Base-by-base conservation (phyloP, 2,329 filamentous ascomycete species). In the Sporothrix variecibatus region DNA sequence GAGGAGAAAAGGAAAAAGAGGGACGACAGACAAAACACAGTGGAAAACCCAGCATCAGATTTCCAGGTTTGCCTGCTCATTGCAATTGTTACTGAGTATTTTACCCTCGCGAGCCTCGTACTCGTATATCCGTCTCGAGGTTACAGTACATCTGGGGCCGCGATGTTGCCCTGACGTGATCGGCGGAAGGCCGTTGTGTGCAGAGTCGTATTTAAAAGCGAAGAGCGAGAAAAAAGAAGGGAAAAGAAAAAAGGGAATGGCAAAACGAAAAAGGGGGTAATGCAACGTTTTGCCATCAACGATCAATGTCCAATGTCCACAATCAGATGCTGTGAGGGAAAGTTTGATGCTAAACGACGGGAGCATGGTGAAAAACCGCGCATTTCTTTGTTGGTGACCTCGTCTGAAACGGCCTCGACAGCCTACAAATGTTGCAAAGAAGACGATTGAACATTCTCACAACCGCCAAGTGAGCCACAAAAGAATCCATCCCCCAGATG, bases 1-100 rank as follows among this genome's bases (percentile, higher is more conserved):
- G 34, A 65, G 62, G 38, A 38, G n/a, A 65, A 65, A 11, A 43
- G 34, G 62, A 43, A 65, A 65, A 65, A 26, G 34, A 17, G 62
- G 43, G 11, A 46, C 20, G 20, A 23, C 31, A 34, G n/a, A 23
- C 7, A 26, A 3, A 2, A 34, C 34, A 8, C 34, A 34, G 34
- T 34, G 34, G 8, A 34, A 53, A 53, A 26, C 43, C 40, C 40
- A 7, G 9, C 38, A 40, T 40, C 38, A 40, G 38, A 40, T 53
- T 23, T 53, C 17, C 17, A 53, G 5, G 20, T 53, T 53, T n/a
- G 20, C 51, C 20, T 53, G 20, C 49, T 15, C 49, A 53, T 53
- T 53, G 20, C 23, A 51, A 6, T 6, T 53, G 51, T n/a, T n/a
- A n/a, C n/a, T n/a, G n/a, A n/a, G n/a, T n/a, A n/a, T 53, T 53